Percentiles rank a stretch among this genome's conserved stretches.
phyloP scores from a whole-genome alignment of 176 grass and related monocot genomes.

The Sorghum bicolor region Sorghum_bicolor_NCBIv3 NC_012875.2:54167501-54168000 shows the following conservation, averaged over 20 bases:
- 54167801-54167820: background rate
- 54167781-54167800: background rate
- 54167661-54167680: background rate
- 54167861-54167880: background rate
- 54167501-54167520: background rate
- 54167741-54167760: background rate
- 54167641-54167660: constrained; percentile 6
- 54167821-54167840: background rate
- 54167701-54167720: constrained; percentile 26
- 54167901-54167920: background rate
- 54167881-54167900: background rate
- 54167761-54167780: background rate
- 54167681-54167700: background rate
- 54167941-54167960: constrained; percentile 51
- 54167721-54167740: background rate
- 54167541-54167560: background rate
- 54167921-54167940: background rate
- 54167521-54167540: background rate
- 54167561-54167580: background rate
- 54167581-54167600: constrained; percentile 31
- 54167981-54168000: constrained; percentile 12
- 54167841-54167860: background rate
- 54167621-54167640: constrained; percentile 38
- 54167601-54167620: background rate
- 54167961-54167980: constrained; percentile 20